phyloP scores from a whole-genome alignment of 202 grass and related monocot genomes.

The Digitaria exilis region DNA sequence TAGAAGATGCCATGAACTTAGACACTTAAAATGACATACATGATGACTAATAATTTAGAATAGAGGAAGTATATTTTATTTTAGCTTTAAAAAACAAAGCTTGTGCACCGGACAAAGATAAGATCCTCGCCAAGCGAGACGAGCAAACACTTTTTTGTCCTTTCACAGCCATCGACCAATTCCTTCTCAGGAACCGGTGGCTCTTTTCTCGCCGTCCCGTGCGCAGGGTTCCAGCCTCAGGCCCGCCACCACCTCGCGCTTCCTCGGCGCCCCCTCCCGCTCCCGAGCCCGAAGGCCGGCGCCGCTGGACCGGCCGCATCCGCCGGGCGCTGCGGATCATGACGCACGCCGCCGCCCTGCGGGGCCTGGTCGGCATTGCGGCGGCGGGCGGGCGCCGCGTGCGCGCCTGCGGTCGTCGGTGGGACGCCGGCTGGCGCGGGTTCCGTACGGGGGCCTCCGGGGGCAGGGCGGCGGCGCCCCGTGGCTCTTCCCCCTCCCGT shows the following conservation, averaged over 20 bases:
- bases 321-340: constrained; percentile 41
- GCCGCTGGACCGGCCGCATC: constrained; percentile 2
- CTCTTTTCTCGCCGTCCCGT: neutral
- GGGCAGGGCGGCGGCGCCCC: constrained; percentile 40
- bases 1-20: too few relatives aligned
- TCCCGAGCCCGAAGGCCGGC: neutral
- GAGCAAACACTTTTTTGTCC: neutral
- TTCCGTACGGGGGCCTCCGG: constrained; percentile 39
- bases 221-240: neutral
- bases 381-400: constrained; percentile 40
- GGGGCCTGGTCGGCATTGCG: constrained; percentile 54
- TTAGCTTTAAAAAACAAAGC: neutral
- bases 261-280: neutral
- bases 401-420: constrained; percentile 38
- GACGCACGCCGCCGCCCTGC: constrained; percentile 64
- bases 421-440: constrained; percentile 42
- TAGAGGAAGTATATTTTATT: too few relatives aligned
- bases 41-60: too few relatives aligned
- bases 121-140: neutral
- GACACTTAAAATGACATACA: too few relatives aligned
- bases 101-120: neutral
- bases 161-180: too few relatives aligned
- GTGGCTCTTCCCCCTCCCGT: constrained; percentile 37
- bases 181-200: too few relatives aligned
- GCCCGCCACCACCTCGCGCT: neutral